Evolutionary conservation across 179 eudicot genomes (phyloP).

Genomic region (Beta macrorhiza): DNA sequence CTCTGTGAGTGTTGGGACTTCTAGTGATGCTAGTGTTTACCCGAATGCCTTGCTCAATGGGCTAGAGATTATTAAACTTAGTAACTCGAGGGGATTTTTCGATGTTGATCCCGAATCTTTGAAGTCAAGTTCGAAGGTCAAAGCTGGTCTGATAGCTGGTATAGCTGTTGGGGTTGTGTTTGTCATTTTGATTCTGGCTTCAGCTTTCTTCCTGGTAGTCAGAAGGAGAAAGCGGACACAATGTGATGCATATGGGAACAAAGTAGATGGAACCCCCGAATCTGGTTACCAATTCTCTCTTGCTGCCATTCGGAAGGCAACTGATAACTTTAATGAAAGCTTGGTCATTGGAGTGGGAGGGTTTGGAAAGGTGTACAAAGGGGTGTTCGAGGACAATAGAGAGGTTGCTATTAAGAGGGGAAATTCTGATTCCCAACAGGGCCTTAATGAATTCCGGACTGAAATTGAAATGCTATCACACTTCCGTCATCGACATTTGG

Average conservation of each 20-base stretch:
- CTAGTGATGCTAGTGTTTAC: conserved; percentile 22
- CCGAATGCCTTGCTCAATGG: conserved; percentile 50
- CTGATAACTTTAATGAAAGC: conserved; percentile 41
- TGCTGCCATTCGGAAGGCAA: conserved; percentile 39
- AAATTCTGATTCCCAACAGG: conserved; percentile 39
- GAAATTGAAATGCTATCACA: conserved; percentile 51
- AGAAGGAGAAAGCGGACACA: conserved; percentile 31
- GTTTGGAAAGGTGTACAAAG: conserved; percentile 27
- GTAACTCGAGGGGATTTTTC: conserved; percentile 33
- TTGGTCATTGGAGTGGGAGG: conserved; percentile 50
- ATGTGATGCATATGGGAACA: conserved; percentile 19
- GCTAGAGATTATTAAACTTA: conserved; percentile 51
- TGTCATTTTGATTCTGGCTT: conserved; percentile 12
- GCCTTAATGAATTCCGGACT: conserved; percentile 44
- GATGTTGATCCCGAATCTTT: conserved; percentile 12
- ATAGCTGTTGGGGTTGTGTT: conserved; percentile 30
- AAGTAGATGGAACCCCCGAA: conserved; percentile 18
- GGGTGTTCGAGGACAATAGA: conserved; percentile 39
- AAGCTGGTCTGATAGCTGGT: conserved; percentile 27
- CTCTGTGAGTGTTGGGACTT: conserved; percentile 43
- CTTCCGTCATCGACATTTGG: conserved; percentile 55
- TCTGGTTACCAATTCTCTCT: conserved; percentile 30
- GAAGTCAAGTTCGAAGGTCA: conserved; percentile 19
- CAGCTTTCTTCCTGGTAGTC: conserved; percentile 23
- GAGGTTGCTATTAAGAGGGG: conserved; percentile 53